Conservation (phyloP, 257 asterid genomes). For the Nicotiana obtusifolia region DNA sequence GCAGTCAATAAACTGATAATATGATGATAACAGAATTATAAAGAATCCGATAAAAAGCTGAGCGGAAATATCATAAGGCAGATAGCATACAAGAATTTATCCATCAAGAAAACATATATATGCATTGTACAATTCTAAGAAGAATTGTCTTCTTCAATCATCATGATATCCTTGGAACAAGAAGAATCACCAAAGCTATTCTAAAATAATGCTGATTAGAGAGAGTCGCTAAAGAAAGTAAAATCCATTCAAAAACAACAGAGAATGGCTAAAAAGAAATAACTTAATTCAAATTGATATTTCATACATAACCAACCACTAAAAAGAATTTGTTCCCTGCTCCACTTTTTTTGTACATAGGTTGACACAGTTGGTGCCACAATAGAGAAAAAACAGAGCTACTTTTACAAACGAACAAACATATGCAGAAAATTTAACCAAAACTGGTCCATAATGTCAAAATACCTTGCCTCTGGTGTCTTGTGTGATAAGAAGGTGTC, state of each 20-base stretch:
- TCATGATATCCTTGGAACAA: neutral
- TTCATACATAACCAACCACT: slow-evolving; percentile 3
- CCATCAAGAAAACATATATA: neutral
- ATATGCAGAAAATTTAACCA: too few relatives aligned
- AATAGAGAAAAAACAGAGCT: too few relatives aligned
- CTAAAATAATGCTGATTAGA: neutral
- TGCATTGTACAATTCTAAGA: neutral
- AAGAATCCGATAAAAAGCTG: neutral
- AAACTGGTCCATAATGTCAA: too few relatives aligned
- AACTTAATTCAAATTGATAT: neutral
- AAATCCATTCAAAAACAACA: neutral
- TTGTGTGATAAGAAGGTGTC: too few relatives aligned
- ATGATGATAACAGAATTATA: neutral
- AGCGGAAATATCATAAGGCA: neutral
- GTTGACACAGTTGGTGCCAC: too few relatives aligned
- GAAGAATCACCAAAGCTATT: neutral
- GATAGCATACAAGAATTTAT: neutral
- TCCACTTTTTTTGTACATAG: neutral
- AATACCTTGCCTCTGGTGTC: too few relatives aligned
- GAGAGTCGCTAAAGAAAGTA: neutral
- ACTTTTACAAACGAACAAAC: too few relatives aligned
- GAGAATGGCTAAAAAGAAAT: neutral
- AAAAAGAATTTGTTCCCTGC: neutral
- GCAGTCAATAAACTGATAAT: neutral
- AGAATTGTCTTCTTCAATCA: neutral